Evolutionary conservation across 192 early-diverging fungal species (phyloP).

Genomic region (Pecoramyces ruminantium): DNA sequence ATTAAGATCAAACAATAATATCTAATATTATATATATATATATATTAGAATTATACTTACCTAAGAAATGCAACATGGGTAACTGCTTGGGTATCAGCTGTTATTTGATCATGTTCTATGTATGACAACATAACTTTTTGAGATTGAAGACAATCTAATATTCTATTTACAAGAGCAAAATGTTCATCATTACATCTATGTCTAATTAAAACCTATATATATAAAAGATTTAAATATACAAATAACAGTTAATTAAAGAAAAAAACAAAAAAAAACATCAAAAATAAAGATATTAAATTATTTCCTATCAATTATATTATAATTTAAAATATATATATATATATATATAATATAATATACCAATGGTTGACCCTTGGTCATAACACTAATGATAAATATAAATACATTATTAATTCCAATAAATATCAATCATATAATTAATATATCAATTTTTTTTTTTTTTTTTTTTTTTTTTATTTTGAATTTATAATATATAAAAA

Average conservation of each 20-base stretch:
- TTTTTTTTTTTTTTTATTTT: too few species aligned
- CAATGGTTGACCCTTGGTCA: slow-evolving; percentile 63
- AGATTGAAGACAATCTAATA: slow-evolving; percentile 61
- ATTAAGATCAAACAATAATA: too few species aligned
- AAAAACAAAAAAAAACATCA: too few species aligned
- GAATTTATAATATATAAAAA: too few species aligned
- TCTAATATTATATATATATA: too few species aligned
- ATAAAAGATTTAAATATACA: too few species aligned
- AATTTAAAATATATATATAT: background rate
- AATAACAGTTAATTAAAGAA: too few species aligned
- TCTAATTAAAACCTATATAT: slow-evolving; percentile 48
- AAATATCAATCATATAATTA: too few species aligned
- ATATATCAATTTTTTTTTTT: too few species aligned
- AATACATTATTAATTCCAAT: too few species aligned
- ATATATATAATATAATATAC: slow-evolving; percentile 15
- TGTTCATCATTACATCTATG: slow-evolving; percentile 48
- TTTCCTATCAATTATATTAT: too few species aligned
- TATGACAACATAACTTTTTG: slow-evolving; percentile 56
- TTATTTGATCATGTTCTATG: slow-evolving; percentile 85
- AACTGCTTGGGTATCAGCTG: slow-evolving; percentile 92
- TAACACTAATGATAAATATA: slow-evolving; percentile 31
- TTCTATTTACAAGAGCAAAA: slow-evolving; percentile 36
- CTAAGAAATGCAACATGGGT: slow-evolving; percentile 88
- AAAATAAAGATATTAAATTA: too few species aligned
- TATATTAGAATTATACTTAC: slow-evolving; percentile 15